Evolutionary conservation across 2,329 filamentous ascomycete species (phyloP).

Genomic region (Xylaria sp.): DNA sequence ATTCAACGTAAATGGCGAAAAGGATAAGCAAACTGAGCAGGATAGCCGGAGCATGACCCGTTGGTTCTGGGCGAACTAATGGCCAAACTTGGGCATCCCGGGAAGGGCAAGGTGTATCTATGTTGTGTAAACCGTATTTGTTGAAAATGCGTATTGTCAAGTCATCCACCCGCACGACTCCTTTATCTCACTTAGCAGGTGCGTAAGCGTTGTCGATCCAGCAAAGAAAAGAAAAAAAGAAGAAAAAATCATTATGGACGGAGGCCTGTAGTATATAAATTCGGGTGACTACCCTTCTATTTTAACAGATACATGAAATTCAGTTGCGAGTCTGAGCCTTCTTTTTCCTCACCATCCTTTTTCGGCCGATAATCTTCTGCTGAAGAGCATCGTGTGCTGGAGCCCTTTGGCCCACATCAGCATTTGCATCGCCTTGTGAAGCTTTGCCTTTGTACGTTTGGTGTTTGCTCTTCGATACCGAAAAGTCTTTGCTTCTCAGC

Average conservation of each 20-base stretch:
- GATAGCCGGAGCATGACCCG: conserved; percentile 5
- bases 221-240: too few relatives aligned
- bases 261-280: too few relatives aligned
- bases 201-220: too few relatives aligned
- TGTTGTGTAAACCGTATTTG: background rate
- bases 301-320: background rate
- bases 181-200: too few relatives aligned
- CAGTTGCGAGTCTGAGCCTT: conserved; percentile 48
- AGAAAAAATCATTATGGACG: too few relatives aligned
- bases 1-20: background rate
- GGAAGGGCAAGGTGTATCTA: background rate
- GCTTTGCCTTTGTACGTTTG: conserved; percentile 20
- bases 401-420: conserved; percentile 29
- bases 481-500: conserved; percentile 38
- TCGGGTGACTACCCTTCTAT: background rate
- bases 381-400: conserved; percentile 47
- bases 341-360: conserved; percentile 77
- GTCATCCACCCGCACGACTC: conserved; percentile 1
- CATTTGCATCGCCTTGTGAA: conserved; percentile 12
- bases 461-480: conserved; percentile 37
- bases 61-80: conserved; percentile 23
- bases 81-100: background rate
- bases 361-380: conserved; percentile 83
- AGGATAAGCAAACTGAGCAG: background rate
- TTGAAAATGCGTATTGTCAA: background rate